Base-by-base conservation (phyloP, 805 yeast genomes). In the Yamadazyma akitaensis region DNA sequence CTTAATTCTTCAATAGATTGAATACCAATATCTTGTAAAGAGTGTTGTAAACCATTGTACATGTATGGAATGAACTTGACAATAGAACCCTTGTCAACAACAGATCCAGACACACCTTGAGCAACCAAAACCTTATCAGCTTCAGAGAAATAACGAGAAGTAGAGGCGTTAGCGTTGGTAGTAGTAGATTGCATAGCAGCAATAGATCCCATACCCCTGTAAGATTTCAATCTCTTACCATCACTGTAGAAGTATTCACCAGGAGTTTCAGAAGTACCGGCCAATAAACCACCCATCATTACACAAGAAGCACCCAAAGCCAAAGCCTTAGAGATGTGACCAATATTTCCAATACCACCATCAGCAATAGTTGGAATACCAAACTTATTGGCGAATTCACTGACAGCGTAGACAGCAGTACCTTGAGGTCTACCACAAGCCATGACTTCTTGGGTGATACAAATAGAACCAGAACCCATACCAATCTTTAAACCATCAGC, bases 351-450 rank as follows among this genome's bases (percentile, higher is more conserved):
- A 63, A 94, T 84, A 82, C 99, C 99, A 80, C 99, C 99, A 68
- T 94, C 99, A 57, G 99, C 99, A 60, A 94, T 90, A 73, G 96
- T 88, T 67, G 99, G 98, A 56, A 94, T 96, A 67, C 99, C 99
- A 65, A 92, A 94, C 68, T 83, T 80, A 72, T 84, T 85, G 56
- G 98, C 95, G 65, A 94, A 91, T 76, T 92, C 91, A 54, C 94
- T 79, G 46, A 94, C 99, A 57, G 82, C 85, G 79, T 81, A 91
- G 46, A 94, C 98, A 51, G 99, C 99, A 56, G 98, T 90, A 75
- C 98, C 99, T 78, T 94, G 99, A 51, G 99, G 99, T 80, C 99
- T 90, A 75, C 99, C 99, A 75, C 97, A 96, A 44, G 99, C 99
- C 99, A 94, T 94, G 51, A 94, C 99, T 76, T 94, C 99, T 77